phyloP scores from a whole-genome alignment of 2,329 filamentous ascomycete species.

The Metarhizium robertsii region DNA sequence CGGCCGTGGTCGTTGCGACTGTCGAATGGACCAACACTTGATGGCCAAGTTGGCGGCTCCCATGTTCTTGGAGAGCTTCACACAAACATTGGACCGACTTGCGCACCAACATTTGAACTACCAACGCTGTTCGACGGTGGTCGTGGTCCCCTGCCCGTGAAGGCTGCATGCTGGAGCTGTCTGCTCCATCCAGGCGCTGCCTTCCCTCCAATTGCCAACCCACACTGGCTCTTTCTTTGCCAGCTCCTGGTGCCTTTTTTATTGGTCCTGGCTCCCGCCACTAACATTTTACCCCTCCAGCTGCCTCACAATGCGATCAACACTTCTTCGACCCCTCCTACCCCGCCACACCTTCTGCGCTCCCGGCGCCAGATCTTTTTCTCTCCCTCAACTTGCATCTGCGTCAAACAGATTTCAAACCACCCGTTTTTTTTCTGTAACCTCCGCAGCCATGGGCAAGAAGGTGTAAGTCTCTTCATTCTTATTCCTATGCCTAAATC shows the following conservation, averaged over 20 bases:
- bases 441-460: conserved; percentile 62
- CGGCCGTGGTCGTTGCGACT: no score
- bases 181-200: no score
- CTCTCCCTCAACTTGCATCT: conserved; percentile 31
- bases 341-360: conserved; percentile 34
- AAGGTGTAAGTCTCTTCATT: conserved; percentile 47
- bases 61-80: no score
- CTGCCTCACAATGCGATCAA: conserved; percentile 34
- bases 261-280: conserved; percentile 12
- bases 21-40: no score
- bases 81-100: no score
- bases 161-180: no score
- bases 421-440: conserved; percentile 36
- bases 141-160: no score
- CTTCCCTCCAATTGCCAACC: no score
- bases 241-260: neutral
- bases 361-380: conserved; percentile 29
- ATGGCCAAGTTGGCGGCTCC: no score
- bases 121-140: no score
- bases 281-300: conserved; percentile 33
- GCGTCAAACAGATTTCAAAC: conserved; percentile 29
- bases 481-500: neutral
- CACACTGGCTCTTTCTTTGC: no score
- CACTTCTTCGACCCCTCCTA: conserved; percentile 36
- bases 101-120: no score